Evolutionary conservation across 805 yeast species (phyloP), one percentile per base, ranked within the genome.

Genomic region (Zygotorulaspora florentina): DNA sequence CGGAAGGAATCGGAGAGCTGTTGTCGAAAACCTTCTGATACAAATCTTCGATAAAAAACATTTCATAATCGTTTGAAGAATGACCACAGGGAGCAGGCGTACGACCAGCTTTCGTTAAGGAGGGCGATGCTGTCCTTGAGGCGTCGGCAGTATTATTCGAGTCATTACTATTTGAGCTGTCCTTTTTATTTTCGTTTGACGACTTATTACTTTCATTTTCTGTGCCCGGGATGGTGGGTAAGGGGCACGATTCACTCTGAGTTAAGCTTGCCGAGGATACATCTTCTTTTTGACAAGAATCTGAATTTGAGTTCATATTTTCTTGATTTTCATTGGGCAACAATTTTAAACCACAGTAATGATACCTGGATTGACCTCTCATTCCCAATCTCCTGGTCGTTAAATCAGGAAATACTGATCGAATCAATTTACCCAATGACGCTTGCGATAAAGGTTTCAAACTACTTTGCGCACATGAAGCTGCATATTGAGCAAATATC

Each of bases 281-380:
- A 13, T 33, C 36, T 3, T n/a, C 12, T n/a, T 33, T 33, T 17
- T n/a, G 20, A 33, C 16, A 4, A n/a, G 20, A 18, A 33, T 33
- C 20, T 33, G 36, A 33, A 16, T 16, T 33, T 10, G 36, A 3
- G 15, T 29, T 29, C 33, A 29, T 3, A 9, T 33, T 33, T 4
- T 33, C 36, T n/a, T 33, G 36, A 16, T 33, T 33, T 33, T 33
- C 36, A 17, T 16, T 33, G 3, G 36, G 36, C 20, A 33, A 33
- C 50, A 70, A 66, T 52, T 73, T 75, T 42, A 89, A 72, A 2
- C 95, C 95, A 64, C 91, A 85, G 59, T 87, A 88, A 62, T 87
- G 95, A 64, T 89, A 89, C 60, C 84, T 84, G 16, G 91, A 81
- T 58, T 83, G 85, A 2, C 90, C 90, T 40, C 95, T 72, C 62